These are phyloP conservation scores for Bocquillonia castaneifolia DNA, from an alignment of 441 rosid species.

Conservation along the genomic window DNA sequence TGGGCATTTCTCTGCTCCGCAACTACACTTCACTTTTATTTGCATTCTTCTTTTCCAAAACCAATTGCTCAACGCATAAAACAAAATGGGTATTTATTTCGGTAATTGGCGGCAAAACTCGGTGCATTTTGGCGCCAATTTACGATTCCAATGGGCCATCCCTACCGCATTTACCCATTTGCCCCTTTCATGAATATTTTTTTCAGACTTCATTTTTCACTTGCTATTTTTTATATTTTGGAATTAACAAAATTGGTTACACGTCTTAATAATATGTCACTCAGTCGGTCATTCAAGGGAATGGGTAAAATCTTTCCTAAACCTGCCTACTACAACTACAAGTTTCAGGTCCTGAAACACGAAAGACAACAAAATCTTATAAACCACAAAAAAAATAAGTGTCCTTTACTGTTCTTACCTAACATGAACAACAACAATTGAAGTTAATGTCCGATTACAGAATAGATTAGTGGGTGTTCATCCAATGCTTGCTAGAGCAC, in stretches of 20 bases:
- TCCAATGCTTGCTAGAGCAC: constrained; percentile 1
- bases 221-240: no score
- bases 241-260: no score
- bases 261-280: no score
- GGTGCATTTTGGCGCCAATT: background rate
- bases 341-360: no score
- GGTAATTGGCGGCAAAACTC: constrained; percentile 25
- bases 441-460: background rate
- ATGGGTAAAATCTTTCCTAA: no score
- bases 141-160: background rate
- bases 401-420: background rate
- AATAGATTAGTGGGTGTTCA: background rate
- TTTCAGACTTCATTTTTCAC: no score
- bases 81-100: background rate
- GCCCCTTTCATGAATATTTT: background rate
- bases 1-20: constrained; percentile 64
- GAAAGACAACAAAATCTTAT: no score
- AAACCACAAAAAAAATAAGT: background rate
- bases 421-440: background rate
- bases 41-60: constrained; percentile 40
- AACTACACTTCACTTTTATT: constrained; percentile 71
- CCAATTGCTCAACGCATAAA: background rate
- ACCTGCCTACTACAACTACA: no score
- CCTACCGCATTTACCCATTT: background rate
- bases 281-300: no score